These are phyloP conservation scores for Starmerella bombicola DNA, from an alignment of 805 yeast species.

Conservation along the genomic window DNA sequence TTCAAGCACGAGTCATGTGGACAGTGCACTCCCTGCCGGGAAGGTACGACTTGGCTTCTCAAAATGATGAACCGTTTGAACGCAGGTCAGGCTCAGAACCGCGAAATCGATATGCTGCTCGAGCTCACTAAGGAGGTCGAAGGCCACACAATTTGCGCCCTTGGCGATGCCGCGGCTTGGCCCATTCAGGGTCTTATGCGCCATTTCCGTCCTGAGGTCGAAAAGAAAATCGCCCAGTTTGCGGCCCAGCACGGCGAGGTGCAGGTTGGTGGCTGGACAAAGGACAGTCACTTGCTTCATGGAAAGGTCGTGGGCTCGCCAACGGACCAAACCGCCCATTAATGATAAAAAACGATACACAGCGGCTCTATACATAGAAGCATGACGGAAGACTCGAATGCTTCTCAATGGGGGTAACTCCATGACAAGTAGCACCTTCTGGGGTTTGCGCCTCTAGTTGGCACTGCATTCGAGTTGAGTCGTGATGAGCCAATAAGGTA, in stretches of 20 bases:
- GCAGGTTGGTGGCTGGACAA: constrained; percentile 68
- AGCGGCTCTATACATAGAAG: no score
- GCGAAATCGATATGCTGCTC: constrained; percentile 72
- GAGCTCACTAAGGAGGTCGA: constrained; percentile 80
- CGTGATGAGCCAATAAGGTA: no score
- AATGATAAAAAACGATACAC: no score
- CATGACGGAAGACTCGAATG: no score
- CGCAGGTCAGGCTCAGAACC: constrained; percentile 64
- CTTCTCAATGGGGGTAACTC: no score
- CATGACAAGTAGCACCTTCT: no score
- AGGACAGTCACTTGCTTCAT: constrained; percentile 42
- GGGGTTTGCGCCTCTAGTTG: no score
- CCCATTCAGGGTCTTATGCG: constrained; percentile 81
- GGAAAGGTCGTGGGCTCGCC: constrained; percentile 48
- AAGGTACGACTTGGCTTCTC: constrained; percentile 77
- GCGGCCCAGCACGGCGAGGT: constrained; percentile 39
- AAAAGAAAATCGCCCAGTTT: constrained; percentile 59
- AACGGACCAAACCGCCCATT: constrained; percentile 17
- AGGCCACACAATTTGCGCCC: constrained; percentile 85
- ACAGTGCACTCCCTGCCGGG: constrained; percentile 90
- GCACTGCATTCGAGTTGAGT: no score
- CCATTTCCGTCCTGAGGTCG: constrained; percentile 72
- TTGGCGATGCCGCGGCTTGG: constrained; percentile 92
- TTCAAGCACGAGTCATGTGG: constrained; percentile 91
- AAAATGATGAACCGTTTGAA: constrained; percentile 76